These are phyloP conservation scores for Phytopythium litorale DNA, from an alignment of 352 stramenopile genomes.

Conservation along the genomic window DNA sequence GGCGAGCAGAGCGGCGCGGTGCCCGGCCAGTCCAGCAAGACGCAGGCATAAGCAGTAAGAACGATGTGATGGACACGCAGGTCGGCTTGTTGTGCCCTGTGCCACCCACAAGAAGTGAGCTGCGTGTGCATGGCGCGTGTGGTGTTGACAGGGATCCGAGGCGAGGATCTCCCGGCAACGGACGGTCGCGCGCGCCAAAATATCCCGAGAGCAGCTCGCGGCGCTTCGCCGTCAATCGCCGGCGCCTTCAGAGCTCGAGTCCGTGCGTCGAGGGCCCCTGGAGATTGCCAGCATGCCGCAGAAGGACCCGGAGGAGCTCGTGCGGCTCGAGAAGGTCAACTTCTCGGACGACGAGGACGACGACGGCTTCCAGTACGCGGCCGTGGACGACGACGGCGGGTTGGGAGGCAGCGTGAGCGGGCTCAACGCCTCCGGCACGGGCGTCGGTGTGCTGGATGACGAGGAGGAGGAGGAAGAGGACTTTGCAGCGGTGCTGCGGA, in stretches of 20 bases:
- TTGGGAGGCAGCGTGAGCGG: slow-evolving; percentile 31
- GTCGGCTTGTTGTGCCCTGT: neutral
- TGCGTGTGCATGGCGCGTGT: neutral
- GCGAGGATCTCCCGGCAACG: neutral
- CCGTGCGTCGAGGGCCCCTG: too few relatives aligned
- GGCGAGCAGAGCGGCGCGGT: neutral
- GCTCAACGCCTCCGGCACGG: neutral
- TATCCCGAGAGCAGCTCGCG: neutral
- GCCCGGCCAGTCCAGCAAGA: neutral
- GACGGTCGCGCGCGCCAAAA: neutral
- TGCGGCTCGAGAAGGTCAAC: slow-evolving; percentile 84
- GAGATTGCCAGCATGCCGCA: neutral
- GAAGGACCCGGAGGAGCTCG: slow-evolving; percentile 61
- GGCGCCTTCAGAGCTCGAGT: neutral
- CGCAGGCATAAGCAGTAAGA: neutral
- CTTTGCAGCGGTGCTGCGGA: slow-evolving; percentile 78
- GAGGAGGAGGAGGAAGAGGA: slow-evolving; percentile 89
- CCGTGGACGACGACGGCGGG: slow-evolving; percentile 56
- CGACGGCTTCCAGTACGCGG: slow-evolving; percentile 76
- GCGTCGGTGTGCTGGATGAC: slow-evolving; percentile 33
- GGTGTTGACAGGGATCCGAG: neutral
- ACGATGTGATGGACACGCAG: neutral
- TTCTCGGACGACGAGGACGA: slow-evolving; percentile 85
- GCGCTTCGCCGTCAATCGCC: neutral
- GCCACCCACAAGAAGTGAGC: neutral